A percentile compares a stretch with the other conserved stretches of the same genome.
Evolutionary conservation across 305 asterid species (phyloP).

Genomic region (Fraxinus sp.): DNA sequence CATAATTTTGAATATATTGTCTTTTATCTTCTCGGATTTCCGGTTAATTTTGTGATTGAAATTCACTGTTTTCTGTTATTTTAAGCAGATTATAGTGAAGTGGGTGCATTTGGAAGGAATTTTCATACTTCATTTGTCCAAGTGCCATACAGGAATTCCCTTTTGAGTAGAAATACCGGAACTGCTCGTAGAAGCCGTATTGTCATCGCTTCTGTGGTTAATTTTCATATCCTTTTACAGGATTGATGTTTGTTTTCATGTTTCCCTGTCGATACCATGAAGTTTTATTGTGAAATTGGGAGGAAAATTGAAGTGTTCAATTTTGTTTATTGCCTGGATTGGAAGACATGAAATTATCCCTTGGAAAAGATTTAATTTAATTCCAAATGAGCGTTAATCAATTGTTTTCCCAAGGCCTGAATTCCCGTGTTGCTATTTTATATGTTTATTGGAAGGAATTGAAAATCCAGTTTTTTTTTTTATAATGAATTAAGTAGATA

Average conservation of each 20-base stretch:
- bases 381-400: background rate
- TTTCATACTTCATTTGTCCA: conserved; percentile 49
- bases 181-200: conserved; percentile 33
- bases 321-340: background rate
- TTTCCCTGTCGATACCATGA: background rate
- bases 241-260: background rate
- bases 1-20: background rate
- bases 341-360: background rate
- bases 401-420: background rate
- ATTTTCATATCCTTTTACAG: conserved; percentile 9
- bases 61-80: background rate
- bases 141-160: conserved; percentile 24
- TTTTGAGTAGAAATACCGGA: conserved; percentile 26
- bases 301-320: background rate
- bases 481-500: background rate
- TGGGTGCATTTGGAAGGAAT: conserved; percentile 28
- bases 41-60: background rate
- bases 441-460: background rate
- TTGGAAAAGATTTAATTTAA: background rate
- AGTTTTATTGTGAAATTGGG: background rate
- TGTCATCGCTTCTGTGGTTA: conserved; percentile 58
- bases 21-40: background rate
- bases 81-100: conserved; percentile 42
- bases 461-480: no score
- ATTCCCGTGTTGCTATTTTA: background rate